Evolutionary conservation across 2,329 filamentous ascomycete genomes (phyloP), one percentile per base, ranked within the genome.

Genomic region (Arthrobotrys musiformis): DNA sequence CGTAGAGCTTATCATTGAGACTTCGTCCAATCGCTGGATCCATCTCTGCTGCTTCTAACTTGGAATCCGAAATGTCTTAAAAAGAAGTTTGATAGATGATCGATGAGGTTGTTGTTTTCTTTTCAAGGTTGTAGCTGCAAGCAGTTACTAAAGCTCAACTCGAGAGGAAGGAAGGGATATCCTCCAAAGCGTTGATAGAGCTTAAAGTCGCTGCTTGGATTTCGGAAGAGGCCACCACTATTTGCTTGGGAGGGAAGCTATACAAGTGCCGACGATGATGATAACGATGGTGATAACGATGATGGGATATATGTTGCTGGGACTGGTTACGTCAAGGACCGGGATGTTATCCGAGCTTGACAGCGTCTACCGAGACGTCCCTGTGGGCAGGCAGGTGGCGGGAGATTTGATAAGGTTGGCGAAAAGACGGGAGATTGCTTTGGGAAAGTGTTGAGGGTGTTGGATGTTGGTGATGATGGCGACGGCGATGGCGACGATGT

Each of bases 1-100:
- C 95, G 84, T 99, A 99, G 83, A 98, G 91, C 89, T 97, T 99
- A 86, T 99, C 95, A 83, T 96, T 97, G 83, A 99, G 87, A 80
- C 94, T 89, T 81, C 94, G 92, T 85, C 96, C 93, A 83, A 97
- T 93, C 83, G 90, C 91, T 82, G 89, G 87, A 86, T 98, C 94
- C 94, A 98, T 97, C 63, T 61, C 56, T 50, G 37, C 73, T 54
- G 42, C 22, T 66, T 52, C 37, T 63, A 64, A 42, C 40, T 37
- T 35, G 50, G 66, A 40, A 48, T 67, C 66, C 50, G 26, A 46
- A 58, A 40, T 56, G 46, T 42, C 48, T 54, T 67, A 30, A 37
- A 30, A 62, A 30, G 24, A 9, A 8, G 11, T 24, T 24, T 48
- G 44, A 24, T 48, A 48, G 58, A 66, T 37, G 48, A 44, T 54